Base-by-base conservation (phyloP, 2,329 filamentous ascomycete genomes). In the Venturia aucupariae region DNA sequence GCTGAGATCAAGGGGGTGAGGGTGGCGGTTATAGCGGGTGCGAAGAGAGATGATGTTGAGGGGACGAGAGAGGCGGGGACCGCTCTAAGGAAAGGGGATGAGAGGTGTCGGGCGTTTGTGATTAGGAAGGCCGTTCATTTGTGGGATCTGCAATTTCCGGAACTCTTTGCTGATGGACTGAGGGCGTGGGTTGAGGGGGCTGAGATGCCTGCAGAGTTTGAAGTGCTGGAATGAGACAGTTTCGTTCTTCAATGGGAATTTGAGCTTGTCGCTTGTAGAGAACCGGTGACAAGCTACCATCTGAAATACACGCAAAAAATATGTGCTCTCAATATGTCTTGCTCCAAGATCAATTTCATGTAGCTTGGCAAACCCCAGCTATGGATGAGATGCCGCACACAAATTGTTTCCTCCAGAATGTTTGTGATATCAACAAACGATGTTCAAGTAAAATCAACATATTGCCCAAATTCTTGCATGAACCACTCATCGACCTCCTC, bases 401-500 rank as follows among this genome's bases (percentile, higher is more conserved):
- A 51, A 15, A 27, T 30, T 5, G 4, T 13, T 11, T 51, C 46
- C 22, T 27, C 22, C 46, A 51, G n/a, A 15, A 51, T 51, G 22
- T 4, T 27, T 51, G 46, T 22, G 6, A 51, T 8, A 27, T 51
- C 1, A 15, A n/a, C 13, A 35, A 17, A 57, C 4, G 3, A 44
- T 44, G 10, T 22, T 67, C 63, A 70, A 24, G 68, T 67, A 42
- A 78, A 69, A 64, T 77, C 75, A 27, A 77, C 71, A n/a, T 73
- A 71, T 62, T 74, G 72, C 13, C 75, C 76, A 61, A 76, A 76
- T 65, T 77, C 75, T 38, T 70, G 65, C 19, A 74, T 70, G 6
- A 78, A 66, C 75, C 75, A 78, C 1, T 71, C 70, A 54, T 76
- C 72, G 1, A 77, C 67, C 59, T 71, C 74, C 59, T 74, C 70